A percentile compares a stretch with the other conserved stretches of the same genome.
phyloP scores from a whole-genome alignment of 2,329 filamentous ascomycete species.

The Gaeumannomyces sp. region DNA sequence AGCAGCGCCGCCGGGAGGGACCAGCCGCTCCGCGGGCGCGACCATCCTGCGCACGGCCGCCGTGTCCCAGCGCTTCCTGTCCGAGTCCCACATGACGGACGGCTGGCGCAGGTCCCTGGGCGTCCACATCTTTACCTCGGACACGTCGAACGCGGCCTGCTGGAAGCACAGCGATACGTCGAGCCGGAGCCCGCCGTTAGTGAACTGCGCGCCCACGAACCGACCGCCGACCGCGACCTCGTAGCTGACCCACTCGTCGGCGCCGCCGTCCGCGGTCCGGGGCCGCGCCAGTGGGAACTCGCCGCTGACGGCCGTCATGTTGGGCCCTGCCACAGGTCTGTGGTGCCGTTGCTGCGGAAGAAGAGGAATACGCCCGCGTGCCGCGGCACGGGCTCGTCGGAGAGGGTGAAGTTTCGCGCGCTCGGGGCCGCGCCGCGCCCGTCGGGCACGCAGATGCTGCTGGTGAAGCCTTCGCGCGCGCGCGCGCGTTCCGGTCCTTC shows the following conservation, averaged over 20 bases:
- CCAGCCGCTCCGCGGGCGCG: slow-evolving; percentile 6
- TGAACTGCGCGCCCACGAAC: slow-evolving; percentile 4
- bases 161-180: slow-evolving; percentile 17
- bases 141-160: slow-evolving; percentile 14
- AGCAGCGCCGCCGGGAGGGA: background rate
- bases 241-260: slow-evolving; percentile 11
- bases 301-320: slow-evolving; percentile 8
- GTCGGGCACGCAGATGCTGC: slow-evolving; percentile 14
- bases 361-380: slow-evolving; percentile 10
- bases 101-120: slow-evolving; percentile 15
- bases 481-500: background rate
- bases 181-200: slow-evolving; percentile 12
- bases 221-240: slow-evolving; percentile 4
- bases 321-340: slow-evolving; percentile 10
- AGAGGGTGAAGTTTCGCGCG: slow-evolving; percentile 9
- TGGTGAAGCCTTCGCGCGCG: slow-evolving; percentile 11
- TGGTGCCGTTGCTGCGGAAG: slow-evolving; percentile 11
- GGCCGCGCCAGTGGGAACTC: slow-evolving; percentile 8
- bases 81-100: slow-evolving; percentile 13
- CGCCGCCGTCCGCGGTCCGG: background rate
- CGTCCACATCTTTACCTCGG: slow-evolving; percentile 16
- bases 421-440: slow-evolving; percentile 3
- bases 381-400: slow-evolving; percentile 8
- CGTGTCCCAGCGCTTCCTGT: slow-evolving; percentile 13
- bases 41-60: slow-evolving; percentile 14